phyloP scores from a whole-genome alignment of 768 basidiomycete species.

The Collybia nuda region DNA sequence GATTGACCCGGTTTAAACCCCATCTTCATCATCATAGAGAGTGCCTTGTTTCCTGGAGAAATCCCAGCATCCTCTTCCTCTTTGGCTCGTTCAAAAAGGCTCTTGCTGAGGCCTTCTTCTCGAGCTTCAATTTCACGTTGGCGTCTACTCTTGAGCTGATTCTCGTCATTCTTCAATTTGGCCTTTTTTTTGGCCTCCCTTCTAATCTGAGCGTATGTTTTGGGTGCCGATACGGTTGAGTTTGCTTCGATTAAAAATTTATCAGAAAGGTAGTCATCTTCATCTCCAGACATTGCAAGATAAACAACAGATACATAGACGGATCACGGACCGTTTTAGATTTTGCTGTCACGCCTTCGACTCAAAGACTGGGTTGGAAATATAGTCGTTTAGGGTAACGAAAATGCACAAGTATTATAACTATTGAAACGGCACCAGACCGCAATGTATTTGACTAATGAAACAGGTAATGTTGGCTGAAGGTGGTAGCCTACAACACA shows the following conservation, averaged over 20 bases:
- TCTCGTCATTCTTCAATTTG: constrained; percentile 65
- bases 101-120: constrained; percentile 76
- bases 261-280: constrained; percentile 88
- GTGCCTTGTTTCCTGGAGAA: constrained; percentile 66
- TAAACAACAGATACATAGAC: constrained; percentile 19
- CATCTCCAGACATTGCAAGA: constrained; percentile 61
- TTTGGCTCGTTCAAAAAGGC: constrained; percentile 75
- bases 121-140: constrained; percentile 75
- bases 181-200: constrained; percentile 61
- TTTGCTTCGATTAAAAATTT: constrained; percentile 65
- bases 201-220: constrained; percentile 71
- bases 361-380: background rate
- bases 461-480: constrained; percentile 15
- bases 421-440: constrained; percentile 48
- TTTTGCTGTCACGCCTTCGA: background rate
- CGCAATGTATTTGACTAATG: constrained; percentile 31
- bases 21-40: constrained; percentile 94
- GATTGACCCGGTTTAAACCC: constrained; percentile 86
- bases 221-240: constrained; percentile 36
- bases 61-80: constrained; percentile 59
- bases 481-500: constrained; percentile 9
- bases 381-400: constrained; percentile 12
- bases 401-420: constrained; percentile 25
- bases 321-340: background rate
- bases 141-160: constrained; percentile 59